Base-by-base conservation (phyloP, 2,329 filamentous ascomycete genomes). In the Arachnomyces sp. region DNA sequence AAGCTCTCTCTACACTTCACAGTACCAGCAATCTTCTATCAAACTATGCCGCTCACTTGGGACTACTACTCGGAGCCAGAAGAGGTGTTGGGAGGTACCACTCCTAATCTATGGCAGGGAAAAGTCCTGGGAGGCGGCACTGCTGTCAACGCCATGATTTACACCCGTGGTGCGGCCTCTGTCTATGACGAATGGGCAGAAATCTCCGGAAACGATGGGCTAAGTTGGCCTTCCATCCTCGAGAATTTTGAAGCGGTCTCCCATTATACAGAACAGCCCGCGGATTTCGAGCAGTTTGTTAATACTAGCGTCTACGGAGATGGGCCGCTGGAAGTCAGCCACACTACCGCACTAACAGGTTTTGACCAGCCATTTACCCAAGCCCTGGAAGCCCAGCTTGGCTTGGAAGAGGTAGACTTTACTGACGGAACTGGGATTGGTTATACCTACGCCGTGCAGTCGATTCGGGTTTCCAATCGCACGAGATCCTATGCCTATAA, bases 131-230 rank as follows among this genome's bases (percentile, higher is more conserved):
- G 65, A 1, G 69, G 68, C 0, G 59, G 63, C 3, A 58, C 60
- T 1, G 55, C 59, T 3, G 65, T 66, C 30, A 71, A 73, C 42
- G 64, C 56, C 13, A 58, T 60, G 45, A 46, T 54, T 4, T 70
- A 69, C 59, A 65, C 65, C 16, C 67, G 70, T 21, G 71, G 69
- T 2, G 59, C 62, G 25, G 53, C 56, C 2, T 49, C 53, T 4
- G 70, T 73, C 46, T 75, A 67, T 44, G 61, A 74, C 15, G 56
- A 62, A 33, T 74, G 71, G 72, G 67, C 60, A 2, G 49, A 58
- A 25, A 48, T 60, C 2, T 56, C 64, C 0, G 59, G 55, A 2
- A 69, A 75, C 9, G 21, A 25, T 9, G 21, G 21, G 21, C 21
- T 25, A 5, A 9, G 5, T 25, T 25, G 21, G 21, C 5, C 21